Conservation (phyloP, 2,329 filamentous ascomycete genomes). For the Xylaria sp. region DNA sequence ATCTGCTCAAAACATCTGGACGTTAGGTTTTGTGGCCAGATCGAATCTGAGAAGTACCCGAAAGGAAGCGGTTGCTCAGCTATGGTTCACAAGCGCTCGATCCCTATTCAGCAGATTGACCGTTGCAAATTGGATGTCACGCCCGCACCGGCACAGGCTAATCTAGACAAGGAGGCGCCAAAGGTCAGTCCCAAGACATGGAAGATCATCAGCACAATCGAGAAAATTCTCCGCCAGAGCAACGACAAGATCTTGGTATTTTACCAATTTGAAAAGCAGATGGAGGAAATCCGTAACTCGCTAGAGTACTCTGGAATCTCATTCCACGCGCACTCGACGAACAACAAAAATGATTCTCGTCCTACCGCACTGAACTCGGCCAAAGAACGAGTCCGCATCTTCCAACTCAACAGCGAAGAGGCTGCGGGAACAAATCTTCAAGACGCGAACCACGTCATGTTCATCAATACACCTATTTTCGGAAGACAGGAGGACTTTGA, state of each 20-base stretch:
- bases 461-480: slow-evolving; percentile 52
- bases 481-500: slow-evolving; percentile 50
- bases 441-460: slow-evolving; percentile 57
- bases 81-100: slow-evolving; percentile 27
- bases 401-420: slow-evolving; percentile 54
- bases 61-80: slow-evolving; percentile 28
- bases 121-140: slow-evolving; percentile 11
- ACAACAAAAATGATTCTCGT: background rate
- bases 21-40: slow-evolving; percentile 37
- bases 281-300: slow-evolving; percentile 43
- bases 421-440: slow-evolving; percentile 57
- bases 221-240: slow-evolving; percentile 20
- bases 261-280: slow-evolving; percentile 50
- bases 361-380: background rate
- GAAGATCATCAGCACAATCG: slow-evolving; percentile 40
- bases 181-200: slow-evolving; percentile 43
- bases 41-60: slow-evolving; percentile 24
- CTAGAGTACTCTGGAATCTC: slow-evolving; percentile 36
- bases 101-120: slow-evolving; percentile 31
- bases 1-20: slow-evolving; percentile 41
- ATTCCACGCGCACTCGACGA: slow-evolving; percentile 27
- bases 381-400: slow-evolving; percentile 48
- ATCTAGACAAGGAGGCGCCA: background rate
- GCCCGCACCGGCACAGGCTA: background rate
- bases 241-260: slow-evolving; percentile 53